phyloP scores from a whole-genome alignment of 2,329 filamentous ascomycete species.

The Atkinsonella texensis region DNA sequence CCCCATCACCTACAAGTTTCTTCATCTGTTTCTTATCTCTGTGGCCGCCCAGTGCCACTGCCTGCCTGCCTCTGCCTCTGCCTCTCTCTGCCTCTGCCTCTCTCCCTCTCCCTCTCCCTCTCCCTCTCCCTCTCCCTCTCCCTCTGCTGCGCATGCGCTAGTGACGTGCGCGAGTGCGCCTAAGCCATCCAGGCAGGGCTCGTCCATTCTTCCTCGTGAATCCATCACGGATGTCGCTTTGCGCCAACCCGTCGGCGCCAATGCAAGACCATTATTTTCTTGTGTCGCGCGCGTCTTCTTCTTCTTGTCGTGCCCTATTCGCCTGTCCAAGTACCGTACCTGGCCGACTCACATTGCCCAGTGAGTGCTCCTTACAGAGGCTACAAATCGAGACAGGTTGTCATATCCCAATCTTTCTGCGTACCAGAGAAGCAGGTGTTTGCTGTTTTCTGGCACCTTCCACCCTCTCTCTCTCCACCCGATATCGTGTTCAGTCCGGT shows the following conservation, averaged over 20 bases:
- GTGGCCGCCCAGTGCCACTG: too few relatives aligned
- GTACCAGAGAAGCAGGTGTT: background rate
- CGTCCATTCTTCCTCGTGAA: background rate
- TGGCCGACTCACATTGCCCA: background rate
- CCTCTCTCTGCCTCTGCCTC: too few relatives aligned
- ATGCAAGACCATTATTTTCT: background rate
- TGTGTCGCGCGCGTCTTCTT: too few relatives aligned
- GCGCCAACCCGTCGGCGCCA: background rate
- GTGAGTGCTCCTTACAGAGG: background rate
- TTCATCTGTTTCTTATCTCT: too few relatives aligned
- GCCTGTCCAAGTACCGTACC: background rate
- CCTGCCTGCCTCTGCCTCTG: too few relatives aligned
- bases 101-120: too few relatives aligned
- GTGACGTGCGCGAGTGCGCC: background rate
- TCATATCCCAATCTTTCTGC: background rate
- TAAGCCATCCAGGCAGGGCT: background rate
- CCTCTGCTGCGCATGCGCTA: too few relatives aligned
- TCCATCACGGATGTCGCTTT: background rate
- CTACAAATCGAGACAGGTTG: too few relatives aligned
- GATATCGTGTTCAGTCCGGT: background rate
- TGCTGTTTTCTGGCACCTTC: background rate
- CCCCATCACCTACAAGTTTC: too few relatives aligned
- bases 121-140: too few relatives aligned
- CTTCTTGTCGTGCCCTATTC: background rate
- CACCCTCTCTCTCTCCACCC: background rate